Base-by-base conservation (phyloP, 352 stramenopile genomes). In the Elongisporangium anandrum region DNA sequence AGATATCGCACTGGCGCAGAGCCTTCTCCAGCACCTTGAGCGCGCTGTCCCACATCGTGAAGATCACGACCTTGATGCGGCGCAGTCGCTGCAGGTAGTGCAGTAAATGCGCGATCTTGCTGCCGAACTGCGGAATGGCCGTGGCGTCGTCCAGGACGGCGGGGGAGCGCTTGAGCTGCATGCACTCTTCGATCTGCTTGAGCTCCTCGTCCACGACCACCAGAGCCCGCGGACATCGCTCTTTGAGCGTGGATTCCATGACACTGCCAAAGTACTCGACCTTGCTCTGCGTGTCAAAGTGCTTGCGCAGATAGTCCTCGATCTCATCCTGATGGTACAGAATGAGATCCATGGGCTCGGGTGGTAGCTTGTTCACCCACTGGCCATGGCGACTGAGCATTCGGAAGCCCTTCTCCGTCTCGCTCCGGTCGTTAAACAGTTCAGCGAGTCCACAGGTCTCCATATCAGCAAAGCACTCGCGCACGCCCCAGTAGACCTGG, bases 41-140 rank as follows among this genome's bases (percentile, higher is more conserved):
- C 7, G 75, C 83, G 45, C 68, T 75, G 63, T 81, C 58, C 84
- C 84, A 96, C 77, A 92, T 92, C 17, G 80, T 91, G 62, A 96
- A 96, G 45, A 96, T 65, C 49, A 96, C 86, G 16, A 88, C 82
- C 54, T 92, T 85, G 47, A 78, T 73, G 15, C 57, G 76, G n/a
- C 65, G 48, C 29, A 88, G 51, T 6, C 73, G 71, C 19, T 64
- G 64, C 21, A 94, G 62, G 52, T 88, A 92, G 50, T 77, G 72
- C 56, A 96, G 73, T 15, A 96, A 61, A 10, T 78, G 64, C 24
- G 75, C 77, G 49, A 90, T 86, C 65, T 96, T 96, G 60, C 65
- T 89, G 22, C 87, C 87, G 62, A 87, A 85, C 6, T 41, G 29
- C 29, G 29, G 29, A 2, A 41, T 41, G 9, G 29, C 4, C 4